Base-by-base conservation (phyloP, 257 asterid genomes). In the Marsdenia floribunda region DNA sequence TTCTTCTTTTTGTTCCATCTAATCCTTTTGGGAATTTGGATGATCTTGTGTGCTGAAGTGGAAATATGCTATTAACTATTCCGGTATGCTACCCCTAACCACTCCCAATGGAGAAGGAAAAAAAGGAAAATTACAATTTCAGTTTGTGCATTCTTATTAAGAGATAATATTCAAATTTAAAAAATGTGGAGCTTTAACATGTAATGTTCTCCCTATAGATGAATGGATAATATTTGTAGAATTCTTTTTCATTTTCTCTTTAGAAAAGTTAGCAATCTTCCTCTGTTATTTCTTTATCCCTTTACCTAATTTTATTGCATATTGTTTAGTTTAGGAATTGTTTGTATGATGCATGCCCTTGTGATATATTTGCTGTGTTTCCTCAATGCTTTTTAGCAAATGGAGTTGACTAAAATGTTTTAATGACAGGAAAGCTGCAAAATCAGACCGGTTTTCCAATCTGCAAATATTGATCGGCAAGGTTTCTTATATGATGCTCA, bases 381-480 rank as follows among this genome's bases (percentile, higher is more conserved):
- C 0, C 26, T 71, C 33, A 19, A 18, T 21, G 60, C 26, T 19
- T 26, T 72, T 53, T 37, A 24, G 67, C 54, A 57, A 66, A 73
- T 29, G 42, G 13, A 68, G n/a, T 76, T 77, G 68, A 37, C 37
- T 47, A 65, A 18, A 18, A 38, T 61, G 38, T 50, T 68, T 70
- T 40, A 76, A 80, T 67, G 64, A 72, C 90, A 93, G 96, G 88
- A 76, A 50, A 84, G 77, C 44, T 65, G 76, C 70, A 73, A 77
- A 49, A 44, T 71, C 38, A 54, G 70, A 70, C 67, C 83, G 8
- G 0, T 76, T 40, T 83, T 76, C 38, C 82, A 73, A 76, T 74
- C 77, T 52, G 83, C 81, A 33, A 82, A 74, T 73, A 80, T 78
- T 75, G 76, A 76, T 14, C 74, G 75, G 70, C 82, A 22, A 47